Base-by-base conservation (phyloP, 306 rosid genomes). In the Erythrophleum fordii region DNA sequence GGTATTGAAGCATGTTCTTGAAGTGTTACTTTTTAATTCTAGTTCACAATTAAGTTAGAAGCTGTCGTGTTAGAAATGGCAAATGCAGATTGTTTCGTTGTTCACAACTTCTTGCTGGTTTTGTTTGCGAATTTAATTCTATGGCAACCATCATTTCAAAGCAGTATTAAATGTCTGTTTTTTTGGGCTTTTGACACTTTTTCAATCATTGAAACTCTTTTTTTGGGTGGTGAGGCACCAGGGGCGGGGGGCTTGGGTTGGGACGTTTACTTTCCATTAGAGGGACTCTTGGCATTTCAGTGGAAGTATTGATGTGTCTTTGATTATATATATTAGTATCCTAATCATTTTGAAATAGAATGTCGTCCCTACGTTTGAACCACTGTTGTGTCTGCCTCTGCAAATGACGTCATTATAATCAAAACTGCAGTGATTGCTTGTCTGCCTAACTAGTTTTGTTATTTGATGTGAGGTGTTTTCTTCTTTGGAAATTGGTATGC, bases 401-500 rank as follows among this genome's bases (percentile, higher is more conserved):
- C 23, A 8, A 53, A 34, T 25, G 2, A n/a, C 64, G 20, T 29
- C 10, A 67, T 49, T 52, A 12, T 65, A 1, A 42, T 20, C 67
- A 52, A 62, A 72, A 61, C 35, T 37, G n/a, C 37, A 14, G 35
- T 20, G 61, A n/a, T 45, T 28, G 42, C 34, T 34, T 80, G 45
- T 42, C 14, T 14, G 4, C 77, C 20, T 71, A 26, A 29, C 46
- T 72, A 52, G 28, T 45, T 52, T 58, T 75, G 37, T 26, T 65
- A 42, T 68, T 81, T 25, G 31, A 37, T 48, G 42, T 8, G 48
- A 61, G 35, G 59, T 35, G 22, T 62, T 29, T 42, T 18, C 1
- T 35, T 20, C 11, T 62, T 75, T 60, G 71, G 71, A 61, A 73
- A 70, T 82, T 61, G 80, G 25, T 35, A 34, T 81, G 80, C 94